Conservation (phyloP, 345 rosid species). For the Citrus australasica region DNA sequence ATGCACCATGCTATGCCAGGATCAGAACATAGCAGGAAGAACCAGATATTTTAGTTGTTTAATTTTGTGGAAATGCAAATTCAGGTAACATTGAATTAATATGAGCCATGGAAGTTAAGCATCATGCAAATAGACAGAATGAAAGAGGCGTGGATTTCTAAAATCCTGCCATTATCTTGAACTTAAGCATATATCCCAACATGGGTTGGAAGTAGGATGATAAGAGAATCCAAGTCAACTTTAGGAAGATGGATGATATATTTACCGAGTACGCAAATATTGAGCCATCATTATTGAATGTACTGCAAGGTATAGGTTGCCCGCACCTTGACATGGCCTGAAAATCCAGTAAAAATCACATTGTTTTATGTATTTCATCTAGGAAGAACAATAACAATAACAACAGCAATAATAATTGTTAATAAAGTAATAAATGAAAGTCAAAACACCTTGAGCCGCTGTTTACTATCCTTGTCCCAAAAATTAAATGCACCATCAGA, state of each 20-base stretch:
- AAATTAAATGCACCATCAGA: conserved; percentile 97
- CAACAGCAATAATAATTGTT: background rate
- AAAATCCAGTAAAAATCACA: conserved; percentile 7
- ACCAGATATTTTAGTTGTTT: background rate
- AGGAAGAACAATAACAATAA: background rate
- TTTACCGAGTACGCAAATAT: conserved; percentile 86
- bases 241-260: background rate
- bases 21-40: background rate
- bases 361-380: too few species aligned
- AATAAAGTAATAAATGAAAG: background rate
- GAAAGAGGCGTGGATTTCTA: background rate
- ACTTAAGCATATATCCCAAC: background rate
- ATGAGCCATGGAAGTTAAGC: background rate
- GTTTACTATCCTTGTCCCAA: conserved; percentile 99
- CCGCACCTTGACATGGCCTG: conserved; percentile 95
- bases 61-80: background rate
- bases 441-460: conserved; percentile 77
- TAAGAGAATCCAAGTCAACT: background rate
- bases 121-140: background rate
- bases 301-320: conserved; percentile 84
- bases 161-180: background rate
- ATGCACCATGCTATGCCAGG: background rate
- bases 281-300: conserved; percentile 94
- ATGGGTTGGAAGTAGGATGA: background rate
- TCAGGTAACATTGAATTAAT: background rate